Percentiles rank a stretch among this genome's conserved stretches.
These are phyloP conservation scores for Xanthoceras sorbifolium DNA, from an alignment of 345 rosid species.

Conservation along the genomic window DNA sequence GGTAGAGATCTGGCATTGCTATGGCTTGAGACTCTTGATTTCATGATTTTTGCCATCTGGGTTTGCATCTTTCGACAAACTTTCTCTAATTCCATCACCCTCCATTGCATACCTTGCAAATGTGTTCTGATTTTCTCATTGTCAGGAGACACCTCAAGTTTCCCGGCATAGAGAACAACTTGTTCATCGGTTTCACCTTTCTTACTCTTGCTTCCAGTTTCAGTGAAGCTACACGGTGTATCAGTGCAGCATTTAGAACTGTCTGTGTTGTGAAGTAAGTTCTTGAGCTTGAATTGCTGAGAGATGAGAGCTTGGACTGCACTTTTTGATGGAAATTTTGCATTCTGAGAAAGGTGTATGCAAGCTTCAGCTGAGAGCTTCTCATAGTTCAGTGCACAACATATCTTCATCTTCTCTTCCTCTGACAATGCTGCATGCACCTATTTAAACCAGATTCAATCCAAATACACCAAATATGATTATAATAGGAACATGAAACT, in stretches of 20 bases:
- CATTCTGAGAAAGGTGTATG: conserved; percentile 58
- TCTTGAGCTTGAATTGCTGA: conserved; percentile 53
- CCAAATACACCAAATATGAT: neutral
- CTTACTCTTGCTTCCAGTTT: conserved; percentile 28
- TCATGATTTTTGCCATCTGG: conserved; percentile 74
- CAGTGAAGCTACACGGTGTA: conserved; percentile 29
- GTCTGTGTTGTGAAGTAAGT: conserved; percentile 34
- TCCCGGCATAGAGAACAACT: conserved; percentile 47
- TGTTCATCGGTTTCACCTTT: conserved; percentile 34
- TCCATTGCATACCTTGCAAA: conserved; percentile 81
- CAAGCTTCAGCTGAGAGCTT: conserved; percentile 68
- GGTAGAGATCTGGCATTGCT: conserved; percentile 66
- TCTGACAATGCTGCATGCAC: conserved; percentile 70
- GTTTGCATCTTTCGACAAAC: conserved; percentile 80
- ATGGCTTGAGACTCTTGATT: conserved; percentile 50
- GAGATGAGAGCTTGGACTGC: conserved; percentile 43
- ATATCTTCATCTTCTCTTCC: conserved; percentile 68
- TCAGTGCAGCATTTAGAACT: conserved; percentile 12
- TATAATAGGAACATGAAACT: neutral
- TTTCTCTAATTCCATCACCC: conserved; percentile 84
- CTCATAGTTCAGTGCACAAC: conserved; percentile 55
- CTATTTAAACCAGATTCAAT: conserved; percentile 36
- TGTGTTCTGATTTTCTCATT: conserved; percentile 59
- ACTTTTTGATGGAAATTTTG: conserved; percentile 55
- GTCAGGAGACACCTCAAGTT: conserved; percentile 42